These are phyloP conservation scores for Nitzschia inconspicua DNA, from an alignment of 108 stramenopile genomes.

Conservation along the genomic window DNA sequence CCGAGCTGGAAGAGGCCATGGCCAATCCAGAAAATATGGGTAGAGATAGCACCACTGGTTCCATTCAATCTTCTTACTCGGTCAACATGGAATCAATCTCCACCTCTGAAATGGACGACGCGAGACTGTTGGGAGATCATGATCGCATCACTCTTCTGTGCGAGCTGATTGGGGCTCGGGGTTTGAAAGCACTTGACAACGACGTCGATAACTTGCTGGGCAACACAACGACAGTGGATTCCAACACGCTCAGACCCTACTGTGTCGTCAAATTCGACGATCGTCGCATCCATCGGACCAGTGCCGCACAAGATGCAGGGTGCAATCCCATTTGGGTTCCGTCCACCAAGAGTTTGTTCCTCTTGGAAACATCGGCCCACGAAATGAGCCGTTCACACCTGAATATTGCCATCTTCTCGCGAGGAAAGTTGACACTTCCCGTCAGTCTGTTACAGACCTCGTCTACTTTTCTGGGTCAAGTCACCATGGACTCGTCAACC, in stretches of 20 bases:
- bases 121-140: not conserved
- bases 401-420: slow-evolving; percentile 22
- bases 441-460: slow-evolving; percentile 6
- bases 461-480: slow-evolving; percentile 38
- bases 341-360: slow-evolving; percentile 44
- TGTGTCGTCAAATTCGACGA: slow-evolving; percentile 24
- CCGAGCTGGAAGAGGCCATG: too few relatives aligned
- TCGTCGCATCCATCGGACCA: slow-evolving; percentile 33
- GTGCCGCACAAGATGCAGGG: slow-evolving; percentile 16
- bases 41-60: too few relatives aligned
- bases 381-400: slow-evolving; percentile 16
- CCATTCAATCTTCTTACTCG: too few relatives aligned
- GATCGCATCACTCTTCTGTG: slow-evolving; percentile 29
- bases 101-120: too few relatives aligned
- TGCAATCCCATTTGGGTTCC: slow-evolving; percentile 66
- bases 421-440: slow-evolving; percentile 8
- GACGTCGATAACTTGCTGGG: not conserved
- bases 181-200: slow-evolving; percentile 10
- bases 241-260: slow-evolving; percentile 20
- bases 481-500: slow-evolving; percentile 29
- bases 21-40: too few relatives aligned
- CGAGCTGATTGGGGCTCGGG: slow-evolving; percentile 48
- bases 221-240: slow-evolving; percentile 1
- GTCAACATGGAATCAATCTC: too few relatives aligned
- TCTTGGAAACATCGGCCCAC: slow-evolving; percentile 25